Base-by-base conservation (phyloP, 176 grass and related monocot genomes). In the Lolium multiflorum region DNA sequence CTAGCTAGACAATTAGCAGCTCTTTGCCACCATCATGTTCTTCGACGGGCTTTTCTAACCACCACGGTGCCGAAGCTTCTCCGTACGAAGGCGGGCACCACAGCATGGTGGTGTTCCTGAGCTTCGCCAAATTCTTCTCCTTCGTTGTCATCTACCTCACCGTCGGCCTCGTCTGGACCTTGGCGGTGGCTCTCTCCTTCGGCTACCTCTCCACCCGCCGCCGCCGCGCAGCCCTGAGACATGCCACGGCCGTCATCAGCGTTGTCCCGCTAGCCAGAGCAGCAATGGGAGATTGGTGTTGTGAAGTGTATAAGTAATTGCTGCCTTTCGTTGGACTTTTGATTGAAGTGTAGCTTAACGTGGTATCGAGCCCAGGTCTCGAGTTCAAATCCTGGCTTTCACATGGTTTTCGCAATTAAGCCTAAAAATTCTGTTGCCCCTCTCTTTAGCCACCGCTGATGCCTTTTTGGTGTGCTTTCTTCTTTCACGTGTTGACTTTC, bases 61-160 rank as follows among this genome's bases (percentile, higher is more conserved):
- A 60, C 52, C 83, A 55, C 11, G 73, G 24, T 8, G 28, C 28
- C 0, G 63, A 57, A 1, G 72, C 71, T 2, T 44, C 28, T 11
- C 72, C 60, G 63, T 86, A 54, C 64, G 54, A 90, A n/a, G 78
- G 72, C 79, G 15, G 73, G 11, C 62, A 83, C 21, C 73, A 62
- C 88, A 86, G 47, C 79, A 15, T 71, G 9, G 38, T 77, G 79
- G 79, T 86, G 79, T 43, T 86, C 11, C 63, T 86, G 44, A 78
- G 79, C 63, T 86, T 83, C 72, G 72, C 52, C 79, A 59, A 78
- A 73, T 86, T 90, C 71, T 86, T 86, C 79, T 70, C 21, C 55
- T 86, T 78, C 88, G 39, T 82, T 79, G 3, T 90, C 8, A 26
- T 90, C 83, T 90, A 86, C 73, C 88, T 86, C 79, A 2, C 77